A percentile compares a stretch with the other conserved stretches of the same genome.
These are phyloP conservation scores for Mortierella antarctica DNA, from an alignment of 192 early-diverging fungal species.

Conservation along the genomic window DNA sequence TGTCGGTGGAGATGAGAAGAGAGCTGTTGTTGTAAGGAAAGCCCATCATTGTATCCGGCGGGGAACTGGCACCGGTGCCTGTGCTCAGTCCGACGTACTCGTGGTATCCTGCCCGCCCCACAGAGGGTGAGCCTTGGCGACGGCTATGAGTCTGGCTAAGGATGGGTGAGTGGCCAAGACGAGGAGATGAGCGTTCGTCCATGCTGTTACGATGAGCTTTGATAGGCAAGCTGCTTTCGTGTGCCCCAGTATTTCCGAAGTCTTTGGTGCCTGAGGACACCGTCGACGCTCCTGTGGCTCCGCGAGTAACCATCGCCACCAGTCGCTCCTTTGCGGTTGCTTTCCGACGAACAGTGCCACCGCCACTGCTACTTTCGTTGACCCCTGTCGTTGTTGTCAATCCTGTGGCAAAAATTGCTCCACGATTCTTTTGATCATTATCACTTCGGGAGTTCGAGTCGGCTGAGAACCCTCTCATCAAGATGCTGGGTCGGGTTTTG, in stretches of 20 bases:
- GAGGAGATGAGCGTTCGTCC: slow-evolving; percentile 5
- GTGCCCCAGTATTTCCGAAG: neutral
- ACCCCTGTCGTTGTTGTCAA: too few relatives aligned
- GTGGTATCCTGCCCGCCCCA: slow-evolving; percentile 15
- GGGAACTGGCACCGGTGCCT: neutral
- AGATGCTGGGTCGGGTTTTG: slow-evolving; percentile 23
- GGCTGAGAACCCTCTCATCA: slow-evolving; percentile 37
- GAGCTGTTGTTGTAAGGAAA: slow-evolving; percentile 54
- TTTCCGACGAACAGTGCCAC: slow-evolving; percentile 14
- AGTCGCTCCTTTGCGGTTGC: slow-evolving; percentile 32
- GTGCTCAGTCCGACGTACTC: neutral
- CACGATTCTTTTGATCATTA: slow-evolving; percentile 4
- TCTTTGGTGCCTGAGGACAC: neutral
- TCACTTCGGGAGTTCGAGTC: slow-evolving; percentile 31
- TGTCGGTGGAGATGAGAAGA: slow-evolving; percentile 22
- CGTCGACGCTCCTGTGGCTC: neutral
- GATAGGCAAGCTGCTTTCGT: neutral
- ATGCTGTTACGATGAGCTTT: slow-evolving; percentile 3
- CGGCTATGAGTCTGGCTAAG: slow-evolving; percentile 25
- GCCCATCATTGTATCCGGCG: slow-evolving; percentile 22
- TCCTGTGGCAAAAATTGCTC: neutral
- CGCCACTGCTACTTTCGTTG: slow-evolving; percentile 3
- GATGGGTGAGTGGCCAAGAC: slow-evolving; percentile 3
- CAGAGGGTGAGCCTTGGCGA: slow-evolving; percentile 26
- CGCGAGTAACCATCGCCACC: slow-evolving; percentile 26